Evolutionary conservation across 352 stramenopile species (phyloP).

Genomic region (Globisporangium rhizosaccharum): DNA sequence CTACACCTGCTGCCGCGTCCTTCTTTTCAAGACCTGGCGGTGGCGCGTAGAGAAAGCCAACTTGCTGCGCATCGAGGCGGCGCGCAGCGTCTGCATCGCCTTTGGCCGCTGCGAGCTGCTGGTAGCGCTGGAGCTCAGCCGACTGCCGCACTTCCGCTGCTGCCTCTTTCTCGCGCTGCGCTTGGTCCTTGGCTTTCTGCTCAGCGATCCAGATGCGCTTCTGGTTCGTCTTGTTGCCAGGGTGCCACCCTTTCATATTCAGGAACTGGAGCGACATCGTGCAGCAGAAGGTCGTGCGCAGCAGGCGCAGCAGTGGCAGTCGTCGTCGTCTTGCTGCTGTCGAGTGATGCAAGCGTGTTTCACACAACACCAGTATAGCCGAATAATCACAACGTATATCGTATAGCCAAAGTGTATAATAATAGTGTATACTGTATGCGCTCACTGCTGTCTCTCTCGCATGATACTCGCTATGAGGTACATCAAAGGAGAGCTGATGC

Average conservation of each 20-base stretch:
- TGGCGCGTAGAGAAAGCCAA: slow-evolving; percentile 72
- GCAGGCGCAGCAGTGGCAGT: neutral
- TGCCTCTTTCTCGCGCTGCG: slow-evolving; percentile 51
- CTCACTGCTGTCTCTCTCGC: no score
- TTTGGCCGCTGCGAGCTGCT: slow-evolving; percentile 49
- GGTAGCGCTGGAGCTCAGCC: slow-evolving; percentile 42
- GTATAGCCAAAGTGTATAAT: no score
- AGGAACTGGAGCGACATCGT: slow-evolving; percentile 80
- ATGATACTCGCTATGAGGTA: no score
- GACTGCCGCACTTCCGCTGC: slow-evolving; percentile 63
- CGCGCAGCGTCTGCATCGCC: slow-evolving; percentile 44
- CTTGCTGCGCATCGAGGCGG: slow-evolving; percentile 42
- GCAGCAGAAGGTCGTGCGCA: neutral
- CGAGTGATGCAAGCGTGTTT: neutral
- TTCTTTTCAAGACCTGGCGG: slow-evolving; percentile 59
- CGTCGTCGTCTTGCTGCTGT: neutral
- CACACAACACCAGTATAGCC: no score
- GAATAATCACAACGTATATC: no score
- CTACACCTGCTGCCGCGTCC: slow-evolving; percentile 25
- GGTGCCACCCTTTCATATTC: slow-evolving; percentile 76
- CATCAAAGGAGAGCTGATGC: no score
- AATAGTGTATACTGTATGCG: no score
- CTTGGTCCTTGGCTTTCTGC: slow-evolving; percentile 48
- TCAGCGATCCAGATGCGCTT: slow-evolving; percentile 84
- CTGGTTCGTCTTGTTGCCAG: slow-evolving; percentile 76